Base-by-base conservation (phyloP, 805 yeast species). In the Pichia heedii region DNA sequence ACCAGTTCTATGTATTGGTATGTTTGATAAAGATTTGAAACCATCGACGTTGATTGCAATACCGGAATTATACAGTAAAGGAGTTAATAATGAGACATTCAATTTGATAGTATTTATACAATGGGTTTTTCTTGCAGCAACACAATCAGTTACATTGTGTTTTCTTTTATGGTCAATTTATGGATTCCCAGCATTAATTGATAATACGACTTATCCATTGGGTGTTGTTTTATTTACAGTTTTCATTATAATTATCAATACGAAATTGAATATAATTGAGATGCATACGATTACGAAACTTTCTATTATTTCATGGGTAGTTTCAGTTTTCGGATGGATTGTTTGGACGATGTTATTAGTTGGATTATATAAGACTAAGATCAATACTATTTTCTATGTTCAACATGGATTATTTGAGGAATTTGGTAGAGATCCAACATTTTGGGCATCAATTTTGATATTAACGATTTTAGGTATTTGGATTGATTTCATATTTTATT, bases 1-100 rank as follows among this genome's bases (percentile, higher is more conserved):
- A 40, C 89, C 96, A 0, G 97, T 93, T 3, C 62, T 93, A 33
- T 84, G 94, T 55, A 70, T 93, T 42, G 99, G 99, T n/a, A 85
- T 89, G 78, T 83, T 93, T 62, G 96, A 90, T 54, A 84, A 83
- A 57, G 99, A 93, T 56, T 69, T 93, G 58, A 72, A 79, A 39
- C 95, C 97, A 1, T 77, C 93, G 1, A 90, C 97, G 0, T 69
- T 93, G 42, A 60, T 90, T 41, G 93, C 97, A 0, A 84, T 88
- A 5, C 99, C 99, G 0, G 96, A 89, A 61, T 67, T 93, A 22
- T 93, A 93, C 58, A 54, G 78, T 2, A 77, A 72, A 39, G 97
- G 97, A 2, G 73, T 93, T 43, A 66, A 74, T 33, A 83, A 79
- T 51, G 74, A 79, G 56, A 81, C 80, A 3, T 90, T 93, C 65